Evolutionary conservation across 176 grass and related monocot genomes (phyloP).

Genomic region (maize (Zea mays)): DNA sequence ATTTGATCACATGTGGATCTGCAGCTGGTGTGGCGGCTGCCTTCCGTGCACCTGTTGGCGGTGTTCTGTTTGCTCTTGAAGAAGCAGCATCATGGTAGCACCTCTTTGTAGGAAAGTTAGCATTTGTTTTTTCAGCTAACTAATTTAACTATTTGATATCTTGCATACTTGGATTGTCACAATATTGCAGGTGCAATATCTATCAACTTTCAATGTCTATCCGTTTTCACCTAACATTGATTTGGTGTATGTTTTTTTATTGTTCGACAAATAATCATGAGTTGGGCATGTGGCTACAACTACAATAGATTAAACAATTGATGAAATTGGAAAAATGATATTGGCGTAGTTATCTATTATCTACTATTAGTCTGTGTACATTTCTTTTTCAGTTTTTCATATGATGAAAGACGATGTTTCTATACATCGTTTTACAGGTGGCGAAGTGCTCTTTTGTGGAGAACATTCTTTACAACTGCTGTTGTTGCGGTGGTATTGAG

Average conservation of each 20-base stretch:
- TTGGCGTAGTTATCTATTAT: slow-evolving; percentile 4
- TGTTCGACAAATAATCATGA: background rate
- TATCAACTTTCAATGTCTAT: background rate
- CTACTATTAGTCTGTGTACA: slow-evolving; percentile 21
- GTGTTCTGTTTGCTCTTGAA: slow-evolving; percentile 91
- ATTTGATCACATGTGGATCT: slow-evolving; percentile 85
- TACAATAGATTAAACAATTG: background rate
- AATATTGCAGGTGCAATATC: background rate
- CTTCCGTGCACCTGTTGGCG: slow-evolving; percentile 86
- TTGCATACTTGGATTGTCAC: background rate
- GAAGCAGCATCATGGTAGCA: slow-evolving; percentile 89
- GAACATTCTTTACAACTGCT: slow-evolving; percentile 91
- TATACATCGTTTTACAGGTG: slow-evolving; percentile 56
- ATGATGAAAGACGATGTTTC: background rate
- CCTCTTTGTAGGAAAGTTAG: slow-evolving; percentile 27
- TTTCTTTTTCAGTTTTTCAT: background rate
- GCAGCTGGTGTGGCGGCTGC: slow-evolving; percentile 87
- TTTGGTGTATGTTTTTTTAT: background rate
- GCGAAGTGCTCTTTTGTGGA: slow-evolving; percentile 90
- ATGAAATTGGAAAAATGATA: slow-evolving; percentile 10
- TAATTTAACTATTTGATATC: background rate
- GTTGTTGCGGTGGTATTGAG: slow-evolving; percentile 77
- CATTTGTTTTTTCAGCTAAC: background rate
- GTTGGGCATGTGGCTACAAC: slow-evolving; percentile 13
- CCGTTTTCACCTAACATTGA: background rate